These are phyloP conservation scores for Salix exigua DNA, from an alignment of 345 rosid species.

Conservation along the genomic window DNA sequence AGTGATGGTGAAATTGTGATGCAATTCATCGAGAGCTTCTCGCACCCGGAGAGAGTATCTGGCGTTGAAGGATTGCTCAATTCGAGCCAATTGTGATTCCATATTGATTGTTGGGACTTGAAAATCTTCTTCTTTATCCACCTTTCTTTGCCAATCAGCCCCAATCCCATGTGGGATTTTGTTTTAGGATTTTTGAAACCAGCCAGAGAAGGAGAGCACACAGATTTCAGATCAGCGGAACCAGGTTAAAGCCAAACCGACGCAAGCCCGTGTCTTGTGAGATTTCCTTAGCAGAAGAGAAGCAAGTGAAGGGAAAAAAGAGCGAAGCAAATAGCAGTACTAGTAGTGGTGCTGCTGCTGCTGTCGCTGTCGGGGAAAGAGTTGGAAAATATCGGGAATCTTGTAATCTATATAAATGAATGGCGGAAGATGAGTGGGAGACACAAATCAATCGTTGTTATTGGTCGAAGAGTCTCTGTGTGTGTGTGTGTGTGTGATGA, in stretches of 20 bases:
- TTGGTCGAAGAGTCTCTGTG: too few relatives aligned
- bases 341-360: background rate
- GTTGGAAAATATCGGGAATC: slow-evolving; percentile 26
- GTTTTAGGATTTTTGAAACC: background rate
- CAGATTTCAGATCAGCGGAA: background rate
- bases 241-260: background rate
- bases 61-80: slow-evolving; percentile 42
- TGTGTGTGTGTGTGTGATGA: background rate
- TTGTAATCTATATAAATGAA: background rate
- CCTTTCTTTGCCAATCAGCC: background rate
- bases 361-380: background rate
- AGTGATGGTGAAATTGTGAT: slow-evolving; percentile 77
- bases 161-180: slow-evolving; percentile 65
- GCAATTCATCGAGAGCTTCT: slow-evolving; percentile 69
- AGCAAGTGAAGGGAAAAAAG: background rate
- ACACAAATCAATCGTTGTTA: slow-evolving; percentile 25
- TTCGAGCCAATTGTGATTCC: slow-evolving; percentile 53
- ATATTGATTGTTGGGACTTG: slow-evolving; percentile 34
- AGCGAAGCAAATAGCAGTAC: background rate
- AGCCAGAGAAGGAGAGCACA: background rate
- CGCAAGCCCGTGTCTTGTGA: background rate
- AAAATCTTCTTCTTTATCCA: slow-evolving; percentile 7
- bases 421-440: slow-evolving; percentile 21
- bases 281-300: background rate
- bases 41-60: slow-evolving; percentile 53